These are phyloP conservation scores for Sordariomycetes sp. DNA, from an alignment of 2,329 filamentous ascomycete genomes.

Conservation along the genomic window DNA sequence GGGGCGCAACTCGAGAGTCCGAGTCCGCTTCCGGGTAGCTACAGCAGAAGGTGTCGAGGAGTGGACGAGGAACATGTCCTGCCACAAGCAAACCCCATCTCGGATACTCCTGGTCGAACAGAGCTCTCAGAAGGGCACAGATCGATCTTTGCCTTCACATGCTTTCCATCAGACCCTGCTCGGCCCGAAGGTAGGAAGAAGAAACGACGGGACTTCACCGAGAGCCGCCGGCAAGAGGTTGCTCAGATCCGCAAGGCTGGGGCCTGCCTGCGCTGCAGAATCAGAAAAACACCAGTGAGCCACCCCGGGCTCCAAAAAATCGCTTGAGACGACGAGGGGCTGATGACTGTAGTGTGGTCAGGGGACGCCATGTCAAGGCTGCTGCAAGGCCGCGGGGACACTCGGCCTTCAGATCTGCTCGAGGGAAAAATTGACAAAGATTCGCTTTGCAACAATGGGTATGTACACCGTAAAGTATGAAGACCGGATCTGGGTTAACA, in stretches of 20 bases:
- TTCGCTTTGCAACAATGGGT: conserved; percentile 17
- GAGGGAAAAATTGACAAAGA: conserved; percentile 15
- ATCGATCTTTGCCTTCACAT: conserved; percentile 16
- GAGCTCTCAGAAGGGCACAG: too few species aligned
- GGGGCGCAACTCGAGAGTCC: too few species aligned
- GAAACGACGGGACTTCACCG: conserved; percentile 16
- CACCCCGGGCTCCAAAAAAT: too few species aligned
- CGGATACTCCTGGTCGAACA: too few species aligned
- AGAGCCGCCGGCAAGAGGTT: conserved; percentile 14
- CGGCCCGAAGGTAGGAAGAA: conserved; percentile 15
- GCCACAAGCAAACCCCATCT: too few species aligned
- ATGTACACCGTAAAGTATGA: too few species aligned
- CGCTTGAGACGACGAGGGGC: too few species aligned
- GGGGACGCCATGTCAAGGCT: conserved; percentile 14
- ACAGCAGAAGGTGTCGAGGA: too few species aligned
- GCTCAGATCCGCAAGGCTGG: conserved; percentile 15
- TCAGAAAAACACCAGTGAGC: conserved; percentile 13
- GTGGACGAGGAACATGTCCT: too few species aligned
- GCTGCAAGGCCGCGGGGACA: conserved; percentile 13
- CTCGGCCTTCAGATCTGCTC: conserved; percentile 15
- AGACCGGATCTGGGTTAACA: too few species aligned
- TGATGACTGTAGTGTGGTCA: conserved; percentile 15
- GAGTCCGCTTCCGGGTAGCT: too few species aligned
- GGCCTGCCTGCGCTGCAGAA: conserved; percentile 16
- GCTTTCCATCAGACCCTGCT: conserved; percentile 16